Evolutionary conservation across 352 stramenopile species (phyloP).

Genomic region (Globisporangium spinosum): DNA sequence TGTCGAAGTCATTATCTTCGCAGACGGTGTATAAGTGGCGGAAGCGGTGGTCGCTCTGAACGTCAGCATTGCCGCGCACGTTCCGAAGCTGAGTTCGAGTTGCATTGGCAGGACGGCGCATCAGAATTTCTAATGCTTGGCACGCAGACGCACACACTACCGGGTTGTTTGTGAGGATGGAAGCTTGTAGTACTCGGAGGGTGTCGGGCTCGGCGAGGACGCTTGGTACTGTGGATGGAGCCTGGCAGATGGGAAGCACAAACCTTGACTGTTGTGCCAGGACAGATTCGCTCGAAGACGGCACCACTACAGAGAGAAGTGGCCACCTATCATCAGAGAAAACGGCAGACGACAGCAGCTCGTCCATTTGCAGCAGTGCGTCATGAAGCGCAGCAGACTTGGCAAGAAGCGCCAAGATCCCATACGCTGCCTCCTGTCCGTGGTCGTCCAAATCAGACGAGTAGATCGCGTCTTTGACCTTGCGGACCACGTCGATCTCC

Average conservation of each 20-base stretch:
- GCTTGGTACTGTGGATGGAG: background rate
- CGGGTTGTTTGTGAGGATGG: background rate
- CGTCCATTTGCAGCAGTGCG: background rate
- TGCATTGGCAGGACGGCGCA: background rate
- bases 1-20: background rate
- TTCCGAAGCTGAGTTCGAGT: background rate
- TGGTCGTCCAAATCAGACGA: background rate
- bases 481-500: background rate
- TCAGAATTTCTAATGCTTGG: constrained; percentile 6
- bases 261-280: background rate
- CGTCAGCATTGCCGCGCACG: background rate
- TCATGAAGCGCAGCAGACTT: background rate
- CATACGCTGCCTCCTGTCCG: constrained; percentile 1
- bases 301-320: background rate
- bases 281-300: background rate
- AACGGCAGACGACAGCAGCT: background rate
- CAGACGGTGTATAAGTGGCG: background rate
- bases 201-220: background rate
- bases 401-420: constrained; percentile 5
- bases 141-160: background rate
- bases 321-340: background rate
- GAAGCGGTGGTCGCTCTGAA: background rate
- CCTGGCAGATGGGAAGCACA: constrained; percentile 6
- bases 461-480: background rate
- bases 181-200: background rate